These are phyloP conservation scores for Euryodendron excelsum DNA, from an alignment of 148 eudicot genomes.

Conservation along the genomic window DNA sequence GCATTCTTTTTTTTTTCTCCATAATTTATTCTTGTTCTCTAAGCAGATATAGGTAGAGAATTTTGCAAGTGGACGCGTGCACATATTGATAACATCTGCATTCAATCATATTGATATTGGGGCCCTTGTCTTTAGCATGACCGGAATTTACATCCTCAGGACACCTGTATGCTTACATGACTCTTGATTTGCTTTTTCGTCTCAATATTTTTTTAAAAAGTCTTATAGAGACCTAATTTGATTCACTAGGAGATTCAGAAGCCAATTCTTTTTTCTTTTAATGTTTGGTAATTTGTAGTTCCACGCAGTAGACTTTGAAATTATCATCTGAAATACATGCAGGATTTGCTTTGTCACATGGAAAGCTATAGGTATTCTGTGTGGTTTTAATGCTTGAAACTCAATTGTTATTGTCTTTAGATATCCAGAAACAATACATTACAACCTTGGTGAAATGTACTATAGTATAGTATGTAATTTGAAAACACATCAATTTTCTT, in stretches of 20 bases:
- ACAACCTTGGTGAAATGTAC: background rate
- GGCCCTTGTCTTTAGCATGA: slow-evolving; percentile 70
- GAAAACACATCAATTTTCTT: background rate
- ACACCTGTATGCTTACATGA: slow-evolving; percentile 41
- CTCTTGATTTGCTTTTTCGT: background rate
- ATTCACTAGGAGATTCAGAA: background rate
- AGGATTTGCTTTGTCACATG: background rate
- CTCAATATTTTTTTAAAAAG: background rate
- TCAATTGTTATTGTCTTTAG: background rate
- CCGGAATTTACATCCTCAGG: slow-evolving; percentile 87
- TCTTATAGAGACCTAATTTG: too few species aligned
- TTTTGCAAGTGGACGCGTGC: slow-evolving; percentile 65
- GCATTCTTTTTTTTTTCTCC: background rate
- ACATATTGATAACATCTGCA: slow-evolving; percentile 79
- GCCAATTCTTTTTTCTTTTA: background rate
- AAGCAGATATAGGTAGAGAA: slow-evolving; percentile 74
- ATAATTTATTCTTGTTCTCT: slow-evolving; percentile 1
- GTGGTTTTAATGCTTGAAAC: background rate
- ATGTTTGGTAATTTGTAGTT: background rate
- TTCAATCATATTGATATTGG: slow-evolving; percentile 65
- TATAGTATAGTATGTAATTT: background rate
- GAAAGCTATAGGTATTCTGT: background rate
- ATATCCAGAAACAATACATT: background rate
- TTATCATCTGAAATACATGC: background rate
- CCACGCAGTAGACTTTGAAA: background rate